Evolutionary conservation across 306 rosid species (phyloP), one percentile per base, ranked within the genome.

Genomic region (Acacia crassicarpa): DNA sequence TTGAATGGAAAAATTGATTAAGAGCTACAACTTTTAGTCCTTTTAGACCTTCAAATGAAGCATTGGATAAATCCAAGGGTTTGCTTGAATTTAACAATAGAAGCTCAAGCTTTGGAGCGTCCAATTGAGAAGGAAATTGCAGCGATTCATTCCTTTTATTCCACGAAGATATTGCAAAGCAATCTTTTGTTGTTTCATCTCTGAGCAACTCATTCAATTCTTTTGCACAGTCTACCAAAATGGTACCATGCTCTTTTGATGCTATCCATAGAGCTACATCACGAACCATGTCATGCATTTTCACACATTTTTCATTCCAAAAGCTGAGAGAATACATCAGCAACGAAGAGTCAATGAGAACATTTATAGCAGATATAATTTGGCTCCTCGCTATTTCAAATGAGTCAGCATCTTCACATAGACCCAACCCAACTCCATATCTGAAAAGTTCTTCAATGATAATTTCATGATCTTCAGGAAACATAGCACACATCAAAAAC

Each of bases 391-490:
- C 43, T 46, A 48, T 48, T 17, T 48, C 76, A 8, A 72, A 48
- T 14, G 61, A 72, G 43, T 30, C 25, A 0, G 20, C 25, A 15
- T 72, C 43, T 2, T 4, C 7, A 0, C 27, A 72, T 16, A 72
- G 4, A 6, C 77, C 62, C 23, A 72, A 48, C n/a, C 62, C 62
- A 7, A 49, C 35, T 74, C 65, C 65, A 32, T 74, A 51, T 30
- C 65, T 51, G 1, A 77, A 44, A 2, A 77, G n/a, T 16, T 77
- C 80, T 62, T 77, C 46, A 44, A 62, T 19, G 5, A 1, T 0
- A 10, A 74, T 74, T 22, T 74, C 46, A 33, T 74, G 78, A 51
- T 74, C 78, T 32, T 51, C 65, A 7, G 78, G 78, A 51, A 74
- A 74, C 46, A 51, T 30, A 10, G 30, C 54, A 11, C 65, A 74